Percentiles rank a stretch among this genome's conserved stretches.
Conservation (phyloP, 1,139 yeast species). For the Suhomyces coccinellae region DNA sequence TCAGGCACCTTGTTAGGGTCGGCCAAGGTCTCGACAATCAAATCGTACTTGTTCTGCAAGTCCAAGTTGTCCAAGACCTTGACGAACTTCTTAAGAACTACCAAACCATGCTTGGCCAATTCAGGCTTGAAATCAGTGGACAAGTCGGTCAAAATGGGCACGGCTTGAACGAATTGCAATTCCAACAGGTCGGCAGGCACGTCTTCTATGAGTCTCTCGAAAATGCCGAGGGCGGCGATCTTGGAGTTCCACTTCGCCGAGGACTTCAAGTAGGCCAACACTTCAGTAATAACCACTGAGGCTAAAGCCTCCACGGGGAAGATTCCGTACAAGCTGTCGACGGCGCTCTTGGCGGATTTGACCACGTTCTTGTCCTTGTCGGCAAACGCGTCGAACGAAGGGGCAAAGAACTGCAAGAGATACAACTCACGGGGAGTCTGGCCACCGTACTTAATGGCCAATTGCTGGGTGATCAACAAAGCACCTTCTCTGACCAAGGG, state of each 20-base stretch:
- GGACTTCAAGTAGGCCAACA: slow-evolving; percentile 64
- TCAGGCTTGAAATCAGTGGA: slow-evolving; percentile 97
- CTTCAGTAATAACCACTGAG: slow-evolving; percentile 60
- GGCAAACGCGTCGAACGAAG: slow-evolving; percentile 64
- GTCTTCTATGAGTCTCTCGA: slow-evolving; percentile 75
- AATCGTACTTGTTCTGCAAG: slow-evolving; percentile 79
- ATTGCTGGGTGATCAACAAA: slow-evolving; percentile 62
- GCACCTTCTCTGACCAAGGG: slow-evolving; percentile 76
- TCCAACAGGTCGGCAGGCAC: slow-evolving; percentile 87
- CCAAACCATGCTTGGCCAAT: slow-evolving; percentile 80
- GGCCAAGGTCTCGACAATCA: slow-evolving; percentile 84
- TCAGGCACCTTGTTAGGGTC: slow-evolving; percentile 87
- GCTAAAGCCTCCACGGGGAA: slow-evolving; percentile 83
- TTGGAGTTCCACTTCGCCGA: slow-evolving; percentile 96
- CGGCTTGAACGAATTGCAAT: slow-evolving; percentile 69
- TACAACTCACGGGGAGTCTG: slow-evolving; percentile 75
- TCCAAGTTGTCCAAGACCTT: slow-evolving; percentile 89
- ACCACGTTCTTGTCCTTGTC: slow-evolving; percentile 87
- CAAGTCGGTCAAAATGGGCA: slow-evolving; percentile 85
- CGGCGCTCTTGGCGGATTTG: slow-evolving; percentile 74
- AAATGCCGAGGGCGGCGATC: slow-evolving; percentile 69
- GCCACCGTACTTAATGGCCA: slow-evolving; percentile 67
- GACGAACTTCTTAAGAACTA: slow-evolving; percentile 69
- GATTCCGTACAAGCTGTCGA: slow-evolving; percentile 64
- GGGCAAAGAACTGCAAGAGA: slow-evolving; percentile 55